These are phyloP conservation scores for Nannochloris sp. DNA, from an alignment of 139 green algal genomes.

Conservation along the genomic window DNA sequence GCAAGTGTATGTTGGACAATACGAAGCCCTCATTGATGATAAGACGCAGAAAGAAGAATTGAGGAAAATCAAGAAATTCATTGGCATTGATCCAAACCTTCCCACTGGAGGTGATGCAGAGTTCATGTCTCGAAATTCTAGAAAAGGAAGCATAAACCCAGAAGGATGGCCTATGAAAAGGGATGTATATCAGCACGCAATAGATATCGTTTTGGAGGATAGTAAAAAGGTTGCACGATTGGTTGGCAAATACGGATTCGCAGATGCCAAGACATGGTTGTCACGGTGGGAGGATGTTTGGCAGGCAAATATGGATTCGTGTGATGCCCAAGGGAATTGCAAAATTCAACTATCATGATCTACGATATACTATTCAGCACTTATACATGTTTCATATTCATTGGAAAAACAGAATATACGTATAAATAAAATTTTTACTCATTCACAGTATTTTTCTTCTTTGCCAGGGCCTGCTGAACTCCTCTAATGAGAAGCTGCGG, in stretches of 20 bases:
- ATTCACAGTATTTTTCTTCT: not conserved
- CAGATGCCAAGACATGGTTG: slow-evolving; percentile 1
- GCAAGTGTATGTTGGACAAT: slow-evolving; percentile 8
- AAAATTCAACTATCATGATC: slow-evolving; percentile 6
- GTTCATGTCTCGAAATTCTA: slow-evolving; percentile 1
- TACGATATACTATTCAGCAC: too few relatives aligned
- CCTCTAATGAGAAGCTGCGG: slow-evolving; percentile 43
- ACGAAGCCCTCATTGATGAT: slow-evolving; percentile 4
- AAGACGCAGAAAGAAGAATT: not conserved
- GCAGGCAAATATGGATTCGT: slow-evolving; percentile 5
- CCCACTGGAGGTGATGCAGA: not conserved
- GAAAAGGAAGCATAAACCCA: slow-evolving; percentile 9
- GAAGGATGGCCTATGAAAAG: slow-evolving; percentile 14
- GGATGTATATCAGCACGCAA: slow-evolving; percentile 2
- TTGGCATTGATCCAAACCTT: slow-evolving; percentile 9
- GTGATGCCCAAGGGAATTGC: slow-evolving; percentile 9
- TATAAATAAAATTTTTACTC: not conserved
- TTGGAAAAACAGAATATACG: not conserved
- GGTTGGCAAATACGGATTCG: slow-evolving; percentile 4
- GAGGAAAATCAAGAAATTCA: not conserved
- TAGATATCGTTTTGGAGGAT: slow-evolving; percentile 5
- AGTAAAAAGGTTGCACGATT: slow-evolving; percentile 1
- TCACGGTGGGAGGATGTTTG: slow-evolving; percentile 6
- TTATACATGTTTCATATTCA: slow-evolving; percentile 2
- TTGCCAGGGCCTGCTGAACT: not conserved